Evolutionary conservation across 495 filamentous ascomycete species (phyloP), one percentile per base, ranked within the genome.

Genomic region (Aspergillus cristatus): DNA sequence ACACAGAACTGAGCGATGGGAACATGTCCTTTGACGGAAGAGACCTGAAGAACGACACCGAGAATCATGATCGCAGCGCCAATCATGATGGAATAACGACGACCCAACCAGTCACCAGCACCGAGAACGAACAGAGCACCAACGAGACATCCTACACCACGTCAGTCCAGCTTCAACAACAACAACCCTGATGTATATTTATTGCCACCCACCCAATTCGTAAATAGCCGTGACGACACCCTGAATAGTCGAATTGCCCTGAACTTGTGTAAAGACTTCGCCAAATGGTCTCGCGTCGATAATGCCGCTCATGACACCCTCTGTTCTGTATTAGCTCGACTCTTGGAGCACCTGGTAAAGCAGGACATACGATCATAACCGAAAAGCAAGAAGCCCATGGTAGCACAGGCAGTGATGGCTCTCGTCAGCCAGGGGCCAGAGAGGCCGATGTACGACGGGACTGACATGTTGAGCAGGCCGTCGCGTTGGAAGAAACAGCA

Each of bases 221-320:
- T 86, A 86, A 33, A 85, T 79, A 3, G 82, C 79, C 2, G 82
- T 86, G n/a, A 86, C 78, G 8, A 81, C 68, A 14, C 78, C 82
- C 51, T 85, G 79, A 68, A 82, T 79, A 0, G 76, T 78, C 4
- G 76, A 61, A 45, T 82, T 66, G 40, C 67, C 57, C 28, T 62
- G 67, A 0, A 79, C 81, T 22, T 74, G 72, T 8, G 70, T 68
- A 43, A 87, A 82, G 18, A 74, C 63, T 20, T 73, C 46, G 50
- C 78, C 81, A 63, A 88, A 86, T 5, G 71, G 70, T 0, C 65
- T 55, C 0, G 79, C 75, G 15, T 74, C 75, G 40, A 86, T 83
- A 53, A 86, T 85, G 36, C 83, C 80, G 46, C 66, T 72, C 82
- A 86, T 88, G 20, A 76, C 69, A 50, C 70, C 70, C 54, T 74